Base-by-base conservation (phyloP, 495 filamentous ascomycete genomes). In the Physcia stellaris region DNA sequence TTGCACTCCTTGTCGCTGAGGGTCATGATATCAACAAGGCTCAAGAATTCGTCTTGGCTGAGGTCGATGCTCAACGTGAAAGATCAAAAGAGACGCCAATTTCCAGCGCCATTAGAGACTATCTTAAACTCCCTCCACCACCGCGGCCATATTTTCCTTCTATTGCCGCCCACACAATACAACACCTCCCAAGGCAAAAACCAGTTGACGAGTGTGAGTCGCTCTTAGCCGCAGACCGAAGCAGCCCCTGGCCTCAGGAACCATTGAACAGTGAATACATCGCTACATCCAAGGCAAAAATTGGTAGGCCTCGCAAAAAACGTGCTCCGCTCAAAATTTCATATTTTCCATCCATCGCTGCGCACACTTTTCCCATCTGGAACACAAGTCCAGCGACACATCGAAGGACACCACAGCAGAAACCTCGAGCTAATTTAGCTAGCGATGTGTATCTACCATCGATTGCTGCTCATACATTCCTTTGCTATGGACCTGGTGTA, bases 391-490 rank as follows among this genome's bases (percentile, higher is more conserved):
- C n/a, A n/a, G n/a, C n/a, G n/a, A n/a, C n/a, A n/a, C n/a, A n/a
- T n/a, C n/a, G n/a, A n/a, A n/a, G n/a, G n/a, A n/a, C n/a, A n/a
- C n/a, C n/a, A n/a, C n/a, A n/a, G n/a, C n/a, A n/a, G n/a, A n/a
- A n/a, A n/a, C n/a, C n/a, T n/a, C n/a, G n/a, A n/a, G n/a, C n/a
- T n/a, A n/a, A n/a, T n/a, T n/a, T n/a, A n/a, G 26, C 26, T 13
- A 28, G 13, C 26, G 7, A n/a, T 23, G 24, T 12, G 23, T 49
- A 49, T 19, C 13, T 24, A 32, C 46, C 46, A 30, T 49, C 46
- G 12, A 41, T 49, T 23, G 46, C 46, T 37, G 46, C 46, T 10
- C 46, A 49, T 45, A n/a, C n/a, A n/a, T n/a, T n/a, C n/a, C n/a
- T n/a, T n/a, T n/a, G n/a, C n/a, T n/a, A n/a, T n/a, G n/a, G n/a